phyloP scores from a whole-genome alignment of 257 asterid genomes.

The Solanum etuberosum region DNA sequence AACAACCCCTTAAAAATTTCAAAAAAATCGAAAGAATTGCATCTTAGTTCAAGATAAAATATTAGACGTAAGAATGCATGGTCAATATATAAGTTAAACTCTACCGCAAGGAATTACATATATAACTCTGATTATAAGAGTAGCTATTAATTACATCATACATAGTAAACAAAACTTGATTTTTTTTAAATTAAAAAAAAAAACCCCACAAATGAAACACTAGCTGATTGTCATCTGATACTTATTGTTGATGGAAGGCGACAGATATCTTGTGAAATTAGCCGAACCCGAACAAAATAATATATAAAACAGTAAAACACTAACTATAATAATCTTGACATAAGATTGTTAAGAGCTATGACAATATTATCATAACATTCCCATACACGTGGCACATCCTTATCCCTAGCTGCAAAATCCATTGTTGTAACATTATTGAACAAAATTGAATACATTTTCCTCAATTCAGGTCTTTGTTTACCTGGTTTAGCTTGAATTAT shows the following conservation, averaged over 20 bases:
- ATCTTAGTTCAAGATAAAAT: background rate
- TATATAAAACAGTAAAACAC: background rate
- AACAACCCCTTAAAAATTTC: background rate
- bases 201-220: background rate
- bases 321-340: constrained; percentile 17
- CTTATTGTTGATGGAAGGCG: fast-evolving
- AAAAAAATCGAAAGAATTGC: background rate
- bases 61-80: background rate
- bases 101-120: background rate
- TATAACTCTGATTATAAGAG: background rate
- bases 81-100: background rate
- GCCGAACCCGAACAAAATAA: too few relatives aligned
- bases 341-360: constrained; percentile 28
- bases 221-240: too few relatives aligned
- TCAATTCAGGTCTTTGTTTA: constrained; percentile 36
- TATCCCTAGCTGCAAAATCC: constrained; percentile 73
- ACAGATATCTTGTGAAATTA: too few relatives aligned
- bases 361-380: constrained; percentile 29
- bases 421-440: constrained; percentile 44
- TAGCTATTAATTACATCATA: background rate
- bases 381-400: constrained; percentile 39
- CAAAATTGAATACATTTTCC: constrained; percentile 37
- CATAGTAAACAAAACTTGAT: background rate
- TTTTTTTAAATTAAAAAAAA: background rate
- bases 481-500: constrained; percentile 48